Base-by-base conservation (phyloP, 2,329 filamentous ascomycete genomes). In the Penicillium concentricum region DNA sequence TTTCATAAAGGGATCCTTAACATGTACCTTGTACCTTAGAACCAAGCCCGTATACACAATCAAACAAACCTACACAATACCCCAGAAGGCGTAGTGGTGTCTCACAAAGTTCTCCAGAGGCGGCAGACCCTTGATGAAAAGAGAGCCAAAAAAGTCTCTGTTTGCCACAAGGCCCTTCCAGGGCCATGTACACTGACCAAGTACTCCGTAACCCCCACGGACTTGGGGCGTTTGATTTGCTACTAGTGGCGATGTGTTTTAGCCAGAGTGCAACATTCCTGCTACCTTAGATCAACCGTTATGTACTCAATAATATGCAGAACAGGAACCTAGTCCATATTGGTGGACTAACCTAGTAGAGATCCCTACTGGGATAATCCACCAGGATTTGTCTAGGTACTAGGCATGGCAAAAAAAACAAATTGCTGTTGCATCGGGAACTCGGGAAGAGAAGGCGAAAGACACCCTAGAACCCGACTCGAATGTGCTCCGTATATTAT, bases 351-450 rank as follows among this genome's bases (percentile, higher is more conserved):
- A 41, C 34, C 53, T 45, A 32, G 53, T 42, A 51, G 47, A 51
- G 47, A 51, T 51, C 46, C 46, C 5, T 22, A 44, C 39, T 13
- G 30, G 32, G 34, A 35, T 48, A 16, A 18, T 32, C 51, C 6
- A 48, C 51, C 16, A 30, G 50, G 50, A 38, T 18, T 22, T 18
- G 16, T 41, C 32, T 35, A 35, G 15, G 28, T 24, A 47, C 18
- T 30, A 42, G n/a, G 8, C 16, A 44, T 44, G 20, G 20, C 13
- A n/a, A 32, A 28, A 22, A 44, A 53, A 24, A 26, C 34, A 54
- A 30, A 43, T 50, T 46, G 32, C 24, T 30, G 52, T 55, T 51
- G 54, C 41, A 52, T 45, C 54, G 48, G 47, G 18, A 52, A 41
- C 5, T 24, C 47, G 54, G 53, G 39, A 45, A 44, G 30, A 35